Conservation (phyloP, 1,284 basidiomycete genomes). For the Malassezia restricta region DNA sequence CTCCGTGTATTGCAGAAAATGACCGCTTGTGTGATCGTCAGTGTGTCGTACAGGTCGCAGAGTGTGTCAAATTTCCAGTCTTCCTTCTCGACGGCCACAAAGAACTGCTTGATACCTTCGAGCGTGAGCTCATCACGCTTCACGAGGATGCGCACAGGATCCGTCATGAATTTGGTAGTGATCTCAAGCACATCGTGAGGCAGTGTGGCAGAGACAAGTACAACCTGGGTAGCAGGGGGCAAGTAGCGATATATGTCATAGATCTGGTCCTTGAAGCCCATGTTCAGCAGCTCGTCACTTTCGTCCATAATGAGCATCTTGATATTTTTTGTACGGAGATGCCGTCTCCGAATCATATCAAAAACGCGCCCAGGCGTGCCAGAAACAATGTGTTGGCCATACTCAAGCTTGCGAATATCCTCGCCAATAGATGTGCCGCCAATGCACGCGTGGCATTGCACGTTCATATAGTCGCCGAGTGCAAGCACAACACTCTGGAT, state of each 20-base stretch:
- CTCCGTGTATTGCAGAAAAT: slow-evolving; percentile 98
- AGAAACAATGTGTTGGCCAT: slow-evolving; percentile 93
- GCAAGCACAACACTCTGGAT: slow-evolving; percentile 97
- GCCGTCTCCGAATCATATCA: slow-evolving; percentile 95
- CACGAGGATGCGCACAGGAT: slow-evolving; percentile 93
- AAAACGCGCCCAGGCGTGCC: slow-evolving; percentile 97
- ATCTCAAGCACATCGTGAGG: slow-evolving; percentile 98
- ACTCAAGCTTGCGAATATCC: slow-evolving; percentile 95
- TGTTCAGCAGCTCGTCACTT: slow-evolving; percentile 91
- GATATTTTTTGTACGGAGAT: slow-evolving; percentile 89
- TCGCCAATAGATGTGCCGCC: slow-evolving; percentile 91
- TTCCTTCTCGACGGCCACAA: slow-evolving; percentile 98
- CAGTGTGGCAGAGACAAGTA: slow-evolving; percentile 84
- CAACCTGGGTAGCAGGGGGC: slow-evolving; percentile 94
- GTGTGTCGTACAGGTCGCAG: slow-evolving; percentile 88
- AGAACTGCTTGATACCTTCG: slow-evolving; percentile 99
- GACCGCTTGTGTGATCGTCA: slow-evolving; percentile 98
- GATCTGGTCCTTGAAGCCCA: slow-evolving; percentile 99
- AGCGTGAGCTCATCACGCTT: slow-evolving; percentile 99
- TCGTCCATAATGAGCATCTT: slow-evolving; percentile 99
- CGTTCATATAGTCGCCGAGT: slow-evolving; percentile 96
- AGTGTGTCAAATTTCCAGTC: slow-evolving; percentile 99
- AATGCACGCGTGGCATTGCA: slow-evolving; percentile 97
- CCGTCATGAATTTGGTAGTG: slow-evolving; percentile 99
- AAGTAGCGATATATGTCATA: slow-evolving; percentile 98